Evolutionary conservation across 2,329 filamentous ascomycete genomes (phyloP), one percentile per base, ranked within the genome.

Genomic region (Fusarium sp.): DNA sequence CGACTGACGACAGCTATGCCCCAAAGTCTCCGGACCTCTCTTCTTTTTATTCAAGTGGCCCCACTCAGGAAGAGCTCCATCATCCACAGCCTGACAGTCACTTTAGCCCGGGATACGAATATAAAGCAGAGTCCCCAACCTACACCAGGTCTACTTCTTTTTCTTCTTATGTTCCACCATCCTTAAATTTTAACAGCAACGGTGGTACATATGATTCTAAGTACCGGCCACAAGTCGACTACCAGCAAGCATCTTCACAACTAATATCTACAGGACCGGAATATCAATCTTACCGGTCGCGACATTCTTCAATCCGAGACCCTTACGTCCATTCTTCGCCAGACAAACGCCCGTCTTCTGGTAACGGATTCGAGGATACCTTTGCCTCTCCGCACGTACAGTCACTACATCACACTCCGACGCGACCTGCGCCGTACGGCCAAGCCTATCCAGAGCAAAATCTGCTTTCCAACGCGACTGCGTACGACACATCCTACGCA

Each of bases 21-120:
- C 88, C 88, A 73, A 87, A 85, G 79, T 89, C 87, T 76, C 88
- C 88, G 78, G 87, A 89, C 82, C 84, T 89, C 73, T 89, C 87
- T 66, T 88, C 85, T 66, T 85, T 89, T 79, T 87, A 84, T 76
- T 82, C 85, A 68, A 78, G 81, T 69, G 73, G 78, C 77, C 79
- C 81, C 78, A 80, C 79, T 72, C 77, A 79, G 69, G 80, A 81
- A 70, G 78, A 80, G 63, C 77, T 77, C 54, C 78, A 76, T 72
- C 66, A 74, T 79, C 73, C 77, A 78, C 73, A 79, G 76, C 78
- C 73, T 74, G 78, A 69, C 70, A 73, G 70, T 74, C 63, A 72
- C 74, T 73, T 75, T 70, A 70, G 55, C 63, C 65, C 73, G 39
- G 77, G 76, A 74, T 79, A 80, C 72, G 75, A 79, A 76, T 80